A percentile compares a stretch with the other conserved stretches of the same genome.
Conservation (phyloP, 1,284 basidiomycete species). For the Trichosporon faecale region DNA sequence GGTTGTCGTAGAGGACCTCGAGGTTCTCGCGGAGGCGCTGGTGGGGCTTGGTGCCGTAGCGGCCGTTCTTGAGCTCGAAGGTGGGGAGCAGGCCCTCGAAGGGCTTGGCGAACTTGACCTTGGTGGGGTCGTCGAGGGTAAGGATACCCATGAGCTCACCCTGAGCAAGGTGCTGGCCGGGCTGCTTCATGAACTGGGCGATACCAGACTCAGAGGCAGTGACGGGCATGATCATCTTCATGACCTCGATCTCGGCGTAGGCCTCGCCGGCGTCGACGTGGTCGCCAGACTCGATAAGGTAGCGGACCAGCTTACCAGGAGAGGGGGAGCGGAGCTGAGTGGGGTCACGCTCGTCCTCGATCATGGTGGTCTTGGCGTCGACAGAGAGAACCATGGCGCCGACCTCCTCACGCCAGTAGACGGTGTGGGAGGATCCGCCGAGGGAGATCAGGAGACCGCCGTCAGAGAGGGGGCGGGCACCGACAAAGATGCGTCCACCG, state of each 20-base stretch:
- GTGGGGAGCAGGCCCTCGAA: constrained; percentile 89
- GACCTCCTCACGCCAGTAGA: constrained; percentile 99
- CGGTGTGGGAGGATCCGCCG: constrained; percentile 91
- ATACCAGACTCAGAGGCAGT: constrained; percentile 93
- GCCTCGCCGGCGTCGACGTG: constrained; percentile 94
- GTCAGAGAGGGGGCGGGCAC: constrained; percentile 85
- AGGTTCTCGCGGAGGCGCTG: constrained; percentile 78
- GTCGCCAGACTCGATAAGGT: constrained; percentile 94
- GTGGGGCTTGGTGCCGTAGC: constrained; percentile 82
- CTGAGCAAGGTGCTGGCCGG: constrained; percentile 92
- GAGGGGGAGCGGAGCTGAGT: constrained; percentile 94
- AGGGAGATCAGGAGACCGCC: constrained; percentile 90
- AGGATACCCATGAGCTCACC: constrained; percentile 98
- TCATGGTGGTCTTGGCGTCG: constrained; percentile 94
- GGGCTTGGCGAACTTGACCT: constrained; percentile 97
- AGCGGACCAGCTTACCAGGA: constrained; percentile 94
- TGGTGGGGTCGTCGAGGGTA: constrained; percentile 91
- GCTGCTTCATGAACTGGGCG: constrained; percentile 96
- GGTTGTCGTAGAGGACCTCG: constrained; percentile 81
- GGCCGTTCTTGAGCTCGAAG: constrained; percentile 78
- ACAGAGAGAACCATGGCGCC: constrained; percentile 90
- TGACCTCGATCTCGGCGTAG: constrained; percentile 99
- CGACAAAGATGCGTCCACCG: constrained; percentile 85
- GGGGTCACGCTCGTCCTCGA: constrained; percentile 99
- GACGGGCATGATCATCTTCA: constrained; percentile 99